Conservation (phyloP, 169 alveolate genomes). For the Pseudocohnilembus persalinus region DNA sequence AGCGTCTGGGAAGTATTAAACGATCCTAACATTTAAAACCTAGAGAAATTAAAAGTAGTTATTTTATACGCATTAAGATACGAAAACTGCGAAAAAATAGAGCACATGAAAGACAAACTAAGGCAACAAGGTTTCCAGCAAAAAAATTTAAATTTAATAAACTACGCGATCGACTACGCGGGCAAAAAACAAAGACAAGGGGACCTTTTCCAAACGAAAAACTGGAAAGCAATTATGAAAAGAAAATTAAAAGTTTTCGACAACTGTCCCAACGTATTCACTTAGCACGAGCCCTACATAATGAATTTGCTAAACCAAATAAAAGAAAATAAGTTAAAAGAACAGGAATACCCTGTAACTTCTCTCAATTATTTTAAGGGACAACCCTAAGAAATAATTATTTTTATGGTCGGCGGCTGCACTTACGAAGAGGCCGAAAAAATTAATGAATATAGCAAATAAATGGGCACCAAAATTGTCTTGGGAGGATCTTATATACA, state of each 20-base stretch:
- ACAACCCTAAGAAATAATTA: conserved; percentile 73
- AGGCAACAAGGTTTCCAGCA: conserved; percentile 64
- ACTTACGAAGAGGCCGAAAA: conserved; percentile 95
- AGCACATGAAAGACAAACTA: conserved; percentile 68
- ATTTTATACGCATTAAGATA: conserved; percentile 87
- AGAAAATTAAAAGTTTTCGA: conserved; percentile 75
- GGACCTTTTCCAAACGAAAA: conserved; percentile 87
- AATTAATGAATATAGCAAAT: conserved; percentile 74
- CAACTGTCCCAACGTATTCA: conserved; percentile 86
- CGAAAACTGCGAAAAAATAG: conserved; percentile 85
- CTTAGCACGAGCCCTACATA: conserved; percentile 89
- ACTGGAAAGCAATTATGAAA: conserved; percentile 78
- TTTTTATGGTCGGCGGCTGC: conserved; percentile 93
- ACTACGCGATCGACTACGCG: conserved; percentile 82
- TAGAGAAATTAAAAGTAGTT: conserved; percentile 86
- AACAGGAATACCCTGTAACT: conserved; percentile 78
- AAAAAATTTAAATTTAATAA: conserved; percentile 67
- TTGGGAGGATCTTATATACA: conserved; percentile 88
- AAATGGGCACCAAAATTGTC: conserved; percentile 65
- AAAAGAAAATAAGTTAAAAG: conserved; percentile 82
- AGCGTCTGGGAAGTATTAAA: conserved; percentile 58
- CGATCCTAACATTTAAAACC: conserved; percentile 67
- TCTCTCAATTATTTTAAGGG: conserved; percentile 60
- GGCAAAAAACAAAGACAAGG: conserved; percentile 81
- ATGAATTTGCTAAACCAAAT: conserved; percentile 78